Evolutionary conservation across 2,329 filamentous ascomycete species (phyloP), one percentile per base, ranked within the genome.

Genomic region (Ophiocordyceps camponoti-rufipedis): DNA sequence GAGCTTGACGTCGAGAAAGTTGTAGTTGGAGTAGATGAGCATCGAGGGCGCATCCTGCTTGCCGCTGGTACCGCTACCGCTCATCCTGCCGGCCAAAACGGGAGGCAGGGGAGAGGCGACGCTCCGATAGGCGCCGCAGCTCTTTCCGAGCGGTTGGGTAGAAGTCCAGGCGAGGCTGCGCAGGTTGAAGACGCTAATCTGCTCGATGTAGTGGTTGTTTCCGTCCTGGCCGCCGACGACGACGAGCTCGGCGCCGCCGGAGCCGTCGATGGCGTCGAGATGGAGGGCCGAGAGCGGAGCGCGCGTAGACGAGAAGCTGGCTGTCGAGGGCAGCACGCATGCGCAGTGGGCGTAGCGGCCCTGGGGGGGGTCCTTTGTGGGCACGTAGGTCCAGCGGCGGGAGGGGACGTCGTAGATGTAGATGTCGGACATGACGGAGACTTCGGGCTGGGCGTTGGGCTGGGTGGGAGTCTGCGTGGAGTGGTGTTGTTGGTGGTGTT

Each of bases 21-120:
- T 96, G 64, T 98, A 98, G 59, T 98, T 98, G 23, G 89, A 96
- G 62, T 98, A 98, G 42, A 98, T 93, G 50, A 98, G 72, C 87
- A 96, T 95, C 2, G 78, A 80, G 1, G 75, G 74, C 75, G 61
- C 44, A 80, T 75, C 29, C 70, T 68, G 4, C 55, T 57, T 33
- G 29, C 7, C 66, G 62, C 40, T 66, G 60, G 14, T 60, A 52
- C 11, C 71, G n/a, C 69, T 63, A 51, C 73, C 78, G 43, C 83
- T 83, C 45, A 88, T 75, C 50, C 76, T 76, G 3, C 75, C 66
- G 4, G 78, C 75, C 39, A 79, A 72, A 16, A 75, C 71, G 1
- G 78, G 75, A 1, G 78, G 74, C 4, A 98, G 66, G 14, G 91
- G 88, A 5, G 88, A 84, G 31, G 94, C 88, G 16, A 98, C 91